These are phyloP conservation scores for Lactifluus subvellereus DNA, from an alignment of 768 basidiomycete species.

Conservation along the genomic window DNA sequence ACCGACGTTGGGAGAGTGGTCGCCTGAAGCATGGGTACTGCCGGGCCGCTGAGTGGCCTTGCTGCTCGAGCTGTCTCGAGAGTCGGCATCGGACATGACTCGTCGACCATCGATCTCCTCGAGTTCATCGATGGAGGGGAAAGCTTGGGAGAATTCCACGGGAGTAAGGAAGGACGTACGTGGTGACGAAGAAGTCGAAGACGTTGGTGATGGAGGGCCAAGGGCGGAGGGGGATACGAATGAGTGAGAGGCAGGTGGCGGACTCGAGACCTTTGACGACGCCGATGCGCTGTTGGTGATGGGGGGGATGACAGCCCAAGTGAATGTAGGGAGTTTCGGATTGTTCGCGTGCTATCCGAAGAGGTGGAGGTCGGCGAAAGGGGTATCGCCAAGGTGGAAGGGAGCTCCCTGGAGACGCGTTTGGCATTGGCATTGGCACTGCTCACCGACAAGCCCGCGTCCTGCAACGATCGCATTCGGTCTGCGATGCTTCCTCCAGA, in stretches of 20 bases:
- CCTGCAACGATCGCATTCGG: slow-evolving; percentile 68
- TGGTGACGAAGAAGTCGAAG: slow-evolving; percentile 63
- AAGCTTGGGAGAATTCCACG: slow-evolving; percentile 58
- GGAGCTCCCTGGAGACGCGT: slow-evolving; percentile 50
- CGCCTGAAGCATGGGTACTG: slow-evolving; percentile 26
- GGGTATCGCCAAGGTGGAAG: slow-evolving; percentile 33
- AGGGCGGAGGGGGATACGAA: slow-evolving; percentile 66
- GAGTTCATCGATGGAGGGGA: slow-evolving; percentile 73
- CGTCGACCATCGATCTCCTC: slow-evolving; percentile 48
- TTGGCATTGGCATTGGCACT: slow-evolving; percentile 34
- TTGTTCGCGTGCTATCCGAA: slow-evolving; percentile 26
- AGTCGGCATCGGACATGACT: slow-evolving; percentile 44
- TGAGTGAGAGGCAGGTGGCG: slow-evolving; percentile 39
- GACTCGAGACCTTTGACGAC: slow-evolving; percentile 27
- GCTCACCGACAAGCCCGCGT: slow-evolving; percentile 56
- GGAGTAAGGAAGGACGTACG: slow-evolving; percentile 37
- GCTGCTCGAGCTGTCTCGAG: slow-evolving; percentile 30
- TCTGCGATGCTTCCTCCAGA: slow-evolving; percentile 73
- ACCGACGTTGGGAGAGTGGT: slow-evolving; percentile 15
- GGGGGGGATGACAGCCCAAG: slow-evolving; percentile 23
- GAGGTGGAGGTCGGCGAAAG: slow-evolving; percentile 32
- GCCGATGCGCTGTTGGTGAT: slow-evolving; percentile 26
- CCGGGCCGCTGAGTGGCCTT: slow-evolving; percentile 21
- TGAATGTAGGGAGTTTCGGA: slow-evolving; percentile 22
- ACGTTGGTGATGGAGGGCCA: slow-evolving; percentile 71